phyloP scores from a whole-genome alignment of 257 asterid species.

The Fraxinus excelsior region DNA sequence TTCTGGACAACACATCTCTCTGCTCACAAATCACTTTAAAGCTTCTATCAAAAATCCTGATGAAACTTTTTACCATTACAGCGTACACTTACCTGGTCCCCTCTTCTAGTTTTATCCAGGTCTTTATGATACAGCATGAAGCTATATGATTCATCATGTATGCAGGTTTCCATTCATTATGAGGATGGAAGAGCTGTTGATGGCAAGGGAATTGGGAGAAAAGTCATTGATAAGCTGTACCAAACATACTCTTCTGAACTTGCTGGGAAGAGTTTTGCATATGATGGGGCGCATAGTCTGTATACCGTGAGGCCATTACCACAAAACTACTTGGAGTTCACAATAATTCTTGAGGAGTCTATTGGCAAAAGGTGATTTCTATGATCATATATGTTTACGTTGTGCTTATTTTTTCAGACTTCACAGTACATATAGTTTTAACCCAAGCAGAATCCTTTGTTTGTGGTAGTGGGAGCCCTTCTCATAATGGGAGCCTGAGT shows the following conservation, averaged over 20 bases:
- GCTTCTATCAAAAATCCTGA: constrained; percentile 61
- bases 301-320: constrained; percentile 84
- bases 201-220: constrained; percentile 67
- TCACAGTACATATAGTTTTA: constrained; percentile 20
- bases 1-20: constrained; percentile 56
- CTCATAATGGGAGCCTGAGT: constrained; percentile 39
- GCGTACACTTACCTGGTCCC: constrained; percentile 38
- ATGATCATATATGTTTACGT: constrained; percentile 15
- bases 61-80: constrained; percentile 68
- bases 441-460: constrained; percentile 12
- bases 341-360: constrained; percentile 73
- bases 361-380: constrained; percentile 53
- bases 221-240: constrained; percentile 60
- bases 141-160: constrained; percentile 19
- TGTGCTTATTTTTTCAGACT: constrained; percentile 11
- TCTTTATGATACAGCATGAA: constrained; percentile 15
- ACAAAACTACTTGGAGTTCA: constrained; percentile 52
- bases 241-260: constrained; percentile 78
- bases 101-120: constrained; percentile 19
- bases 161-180: constrained; percentile 69
- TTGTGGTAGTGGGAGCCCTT: constrained; percentile 41
- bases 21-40: constrained; percentile 75
- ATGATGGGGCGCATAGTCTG: constrained; percentile 78
- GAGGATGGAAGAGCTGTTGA: constrained; percentile 51
- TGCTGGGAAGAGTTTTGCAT: constrained; percentile 66